phyloP scores from a whole-genome alignment of 163 green algal species.

The Scenedesmus sp. region DNA sequence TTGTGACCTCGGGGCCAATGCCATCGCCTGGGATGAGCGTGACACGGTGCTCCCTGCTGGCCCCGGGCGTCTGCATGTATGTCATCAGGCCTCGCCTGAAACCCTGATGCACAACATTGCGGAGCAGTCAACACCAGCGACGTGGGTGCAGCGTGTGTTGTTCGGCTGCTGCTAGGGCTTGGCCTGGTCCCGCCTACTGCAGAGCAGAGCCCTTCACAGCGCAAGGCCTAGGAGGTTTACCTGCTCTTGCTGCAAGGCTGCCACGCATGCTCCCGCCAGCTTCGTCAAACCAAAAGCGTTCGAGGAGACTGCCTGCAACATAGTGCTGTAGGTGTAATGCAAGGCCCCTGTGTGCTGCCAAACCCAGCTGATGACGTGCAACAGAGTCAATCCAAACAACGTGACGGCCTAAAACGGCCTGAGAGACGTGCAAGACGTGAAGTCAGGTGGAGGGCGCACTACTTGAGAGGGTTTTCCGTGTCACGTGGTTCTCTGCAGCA shows the following conservation, averaged over 20 bases:
- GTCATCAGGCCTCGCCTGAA: slow-evolving; percentile 64
- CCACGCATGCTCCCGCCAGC: slow-evolving; percentile 33
- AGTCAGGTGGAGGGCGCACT: slow-evolving; percentile 1
- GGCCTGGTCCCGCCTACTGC: background rate
- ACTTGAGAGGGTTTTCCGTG: slow-evolving; percentile 6
- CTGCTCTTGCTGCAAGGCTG: slow-evolving; percentile 15
- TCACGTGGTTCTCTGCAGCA: background rate
- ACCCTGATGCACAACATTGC: background rate
- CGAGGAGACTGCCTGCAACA: background rate
- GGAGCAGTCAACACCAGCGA: background rate
- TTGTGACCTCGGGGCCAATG: slow-evolving; percentile 80
- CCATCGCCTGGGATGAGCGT: slow-evolving; percentile 86
- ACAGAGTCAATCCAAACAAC: background rate
- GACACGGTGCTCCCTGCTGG: slow-evolving; percentile 68
- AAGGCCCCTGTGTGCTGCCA: background rate
- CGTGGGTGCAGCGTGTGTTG: background rate
- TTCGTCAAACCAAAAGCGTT: background rate
- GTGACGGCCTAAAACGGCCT: background rate
- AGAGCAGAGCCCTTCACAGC: background rate
- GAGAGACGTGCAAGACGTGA: background rate
- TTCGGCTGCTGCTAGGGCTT: slow-evolving; percentile 31
- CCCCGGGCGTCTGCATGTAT: slow-evolving; percentile 80
- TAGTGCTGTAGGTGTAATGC: background rate
- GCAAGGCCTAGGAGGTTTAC: background rate
- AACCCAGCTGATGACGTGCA: background rate